Conservation (phyloP, 2,329 filamentous ascomycete species). For the Cladosporium sp. region DNA sequence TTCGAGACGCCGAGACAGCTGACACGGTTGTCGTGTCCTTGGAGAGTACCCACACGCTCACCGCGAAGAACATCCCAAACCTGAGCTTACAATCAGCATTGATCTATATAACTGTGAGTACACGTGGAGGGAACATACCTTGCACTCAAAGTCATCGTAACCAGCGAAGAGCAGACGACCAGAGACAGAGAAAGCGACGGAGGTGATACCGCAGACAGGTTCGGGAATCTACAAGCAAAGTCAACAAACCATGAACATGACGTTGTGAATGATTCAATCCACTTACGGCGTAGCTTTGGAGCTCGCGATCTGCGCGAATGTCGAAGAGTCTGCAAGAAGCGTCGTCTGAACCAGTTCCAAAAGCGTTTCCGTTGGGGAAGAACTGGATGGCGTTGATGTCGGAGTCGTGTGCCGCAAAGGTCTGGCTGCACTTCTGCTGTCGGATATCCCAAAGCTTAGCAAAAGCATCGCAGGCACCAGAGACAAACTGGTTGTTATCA, state of each 20-base stretch:
- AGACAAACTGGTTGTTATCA: conserved; percentile 98
- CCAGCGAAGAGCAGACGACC: conserved; percentile 93
- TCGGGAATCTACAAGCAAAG: conserved; percentile 73
- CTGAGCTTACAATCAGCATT: conserved; percentile 50
- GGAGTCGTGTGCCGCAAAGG: conserved; percentile 96
- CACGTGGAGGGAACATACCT: conserved; percentile 60
- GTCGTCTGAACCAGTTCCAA: conserved; percentile 96
- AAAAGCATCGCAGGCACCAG: conserved; percentile 97
- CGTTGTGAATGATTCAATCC: not conserved
- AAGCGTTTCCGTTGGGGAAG: conserved; percentile 98
- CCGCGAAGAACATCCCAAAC: conserved; percentile 97
- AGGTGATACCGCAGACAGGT: conserved; percentile 96
- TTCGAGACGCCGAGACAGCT: conserved; percentile 99
- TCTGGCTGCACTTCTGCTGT: conserved; percentile 96
- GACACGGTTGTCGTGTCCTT: conserved; percentile 97
- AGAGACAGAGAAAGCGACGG: conserved; percentile 95
- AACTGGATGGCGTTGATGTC: conserved; percentile 99
- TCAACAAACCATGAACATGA: conserved; percentile 22
- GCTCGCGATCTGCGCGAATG: conserved; percentile 86
- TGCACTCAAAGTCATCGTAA: conserved; percentile 99
- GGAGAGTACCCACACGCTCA: conserved; percentile 93
- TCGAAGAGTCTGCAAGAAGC: conserved; percentile 97
- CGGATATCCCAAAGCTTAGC: conserved; percentile 99
- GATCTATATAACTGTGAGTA: not conserved
- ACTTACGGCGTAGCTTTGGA: conserved; percentile 67